Evolutionary conservation across 2,329 filamentous ascomycete genomes (phyloP).

Genomic region (Didymella lethalis): DNA sequence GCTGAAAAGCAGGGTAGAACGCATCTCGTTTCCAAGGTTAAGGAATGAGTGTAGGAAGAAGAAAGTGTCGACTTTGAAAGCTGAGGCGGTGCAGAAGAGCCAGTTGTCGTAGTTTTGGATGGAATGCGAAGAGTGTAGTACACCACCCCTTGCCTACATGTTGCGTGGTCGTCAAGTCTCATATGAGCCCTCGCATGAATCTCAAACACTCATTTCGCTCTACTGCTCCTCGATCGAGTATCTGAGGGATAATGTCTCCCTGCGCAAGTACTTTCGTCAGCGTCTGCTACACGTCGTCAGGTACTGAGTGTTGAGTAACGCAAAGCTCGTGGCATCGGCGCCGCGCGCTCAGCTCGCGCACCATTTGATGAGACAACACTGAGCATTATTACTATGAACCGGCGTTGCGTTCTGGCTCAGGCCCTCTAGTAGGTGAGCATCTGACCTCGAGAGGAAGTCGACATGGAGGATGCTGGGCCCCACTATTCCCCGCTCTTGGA

Average conservation of each 20-base stretch:
- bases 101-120: slow-evolving; percentile 18
- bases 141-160: slow-evolving; percentile 13
- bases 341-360: not conserved
- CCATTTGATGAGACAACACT: not conserved
- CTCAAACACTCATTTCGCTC: not conserved
- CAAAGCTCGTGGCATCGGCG: not conserved
- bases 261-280: not conserved
- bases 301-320: not conserved
- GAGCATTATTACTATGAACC: not conserved
- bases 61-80: slow-evolving; percentile 2
- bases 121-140: slow-evolving; percentile 15
- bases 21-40: slow-evolving; percentile 8
- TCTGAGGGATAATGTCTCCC: not conserved
- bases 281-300: not conserved
- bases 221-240: not conserved
- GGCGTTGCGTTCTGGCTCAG: not conserved
- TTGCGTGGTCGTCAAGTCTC: slow-evolving; percentile 6
- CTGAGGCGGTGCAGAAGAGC: slow-evolving; percentile 3
- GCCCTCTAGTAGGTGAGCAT: not conserved
- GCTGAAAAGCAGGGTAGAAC: slow-evolving; percentile 14
- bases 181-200: slow-evolving; percentile 14
- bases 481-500: slow-evolving; percentile 4
- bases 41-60: slow-evolving; percentile 13
- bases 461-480: not conserved
- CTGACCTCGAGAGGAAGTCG: not conserved